Conservation (phyloP, 2,329 filamentous ascomycete species). For the Verticillium longisporum region DNA sequence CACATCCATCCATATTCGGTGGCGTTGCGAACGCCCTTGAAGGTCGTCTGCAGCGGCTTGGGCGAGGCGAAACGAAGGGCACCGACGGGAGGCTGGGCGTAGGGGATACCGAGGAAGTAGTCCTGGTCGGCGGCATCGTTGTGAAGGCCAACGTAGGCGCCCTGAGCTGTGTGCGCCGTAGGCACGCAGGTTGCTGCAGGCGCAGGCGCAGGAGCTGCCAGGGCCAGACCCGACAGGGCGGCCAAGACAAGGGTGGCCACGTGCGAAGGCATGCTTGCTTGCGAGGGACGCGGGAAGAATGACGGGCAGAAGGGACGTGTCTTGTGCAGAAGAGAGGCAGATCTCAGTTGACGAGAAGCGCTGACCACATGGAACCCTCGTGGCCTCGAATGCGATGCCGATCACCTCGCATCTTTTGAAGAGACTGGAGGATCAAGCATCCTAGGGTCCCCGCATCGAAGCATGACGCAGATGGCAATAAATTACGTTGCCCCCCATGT, state of each 20-base stretch:
- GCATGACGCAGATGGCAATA: not conserved
- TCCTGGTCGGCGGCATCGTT: constrained; percentile 37
- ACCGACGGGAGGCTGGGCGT: constrained; percentile 44
- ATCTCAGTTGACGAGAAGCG: not conserved
- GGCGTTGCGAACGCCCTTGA: constrained; percentile 31
- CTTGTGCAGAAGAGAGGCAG: not conserved
- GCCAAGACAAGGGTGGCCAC: constrained; percentile 1
- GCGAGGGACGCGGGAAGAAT: not conserved
- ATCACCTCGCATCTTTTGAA: not conserved
- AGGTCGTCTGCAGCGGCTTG: constrained; percentile 38
- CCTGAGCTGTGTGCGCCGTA: constrained; percentile 7
- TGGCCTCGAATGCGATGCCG: not conserved
- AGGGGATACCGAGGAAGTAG: constrained; percentile 48
- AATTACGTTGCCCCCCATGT: not conserved
- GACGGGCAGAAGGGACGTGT: not conserved
- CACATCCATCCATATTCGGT: constrained; percentile 40
- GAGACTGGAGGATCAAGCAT: not conserved
- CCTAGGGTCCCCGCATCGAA: not conserved
- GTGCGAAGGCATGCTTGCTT: constrained; percentile 2
- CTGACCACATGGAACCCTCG: not conserved
- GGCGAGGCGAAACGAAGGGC: constrained; percentile 46
- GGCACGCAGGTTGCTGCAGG: not conserved
- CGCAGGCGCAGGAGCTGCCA: not conserved
- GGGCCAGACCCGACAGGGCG: not conserved
- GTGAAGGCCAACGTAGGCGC: constrained; percentile 33